Conservation (phyloP, 495 filamentous ascomycete genomes). For the Saxispiralis lemnorum region DNA sequence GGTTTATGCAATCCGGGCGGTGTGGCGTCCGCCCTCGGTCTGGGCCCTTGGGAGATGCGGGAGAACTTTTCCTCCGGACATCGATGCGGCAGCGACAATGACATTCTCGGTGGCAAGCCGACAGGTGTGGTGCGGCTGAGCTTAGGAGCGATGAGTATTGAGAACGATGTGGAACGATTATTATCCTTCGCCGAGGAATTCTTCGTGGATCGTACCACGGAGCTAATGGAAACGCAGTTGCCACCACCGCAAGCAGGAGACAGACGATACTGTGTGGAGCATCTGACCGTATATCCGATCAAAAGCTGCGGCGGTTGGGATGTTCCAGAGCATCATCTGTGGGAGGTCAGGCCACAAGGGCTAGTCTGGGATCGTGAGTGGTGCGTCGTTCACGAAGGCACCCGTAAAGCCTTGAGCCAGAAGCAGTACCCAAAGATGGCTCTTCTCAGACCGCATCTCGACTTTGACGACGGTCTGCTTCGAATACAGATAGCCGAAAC, state of each 20-base stretch:
- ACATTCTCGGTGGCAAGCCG: slow-evolving; percentile 64
- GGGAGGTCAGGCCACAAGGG: slow-evolving; percentile 63
- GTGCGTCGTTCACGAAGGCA: slow-evolving; percentile 75
- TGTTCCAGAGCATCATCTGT: slow-evolving; percentile 44
- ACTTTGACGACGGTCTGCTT: slow-evolving; percentile 43
- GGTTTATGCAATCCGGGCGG: slow-evolving; percentile 86
- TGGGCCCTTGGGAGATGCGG: slow-evolving; percentile 62
- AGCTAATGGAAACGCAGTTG: slow-evolving; percentile 4
- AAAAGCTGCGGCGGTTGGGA: slow-evolving; percentile 69
- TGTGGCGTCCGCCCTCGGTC: slow-evolving; percentile 46
- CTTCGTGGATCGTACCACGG: slow-evolving; percentile 32
- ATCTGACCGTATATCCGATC: slow-evolving; percentile 45
- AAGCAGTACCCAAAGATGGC: slow-evolving; percentile 74
- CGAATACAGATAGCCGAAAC: slow-evolving; percentile 20
- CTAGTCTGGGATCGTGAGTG: slow-evolving; percentile 87
- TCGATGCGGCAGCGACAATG: slow-evolving; percentile 47
- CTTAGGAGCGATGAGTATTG: slow-evolving; percentile 72
- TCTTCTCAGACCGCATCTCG: slow-evolving; percentile 50
- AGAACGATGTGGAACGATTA: slow-evolving; percentile 54
- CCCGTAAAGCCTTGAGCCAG: slow-evolving; percentile 58
- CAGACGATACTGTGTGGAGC: slow-evolving; percentile 19
- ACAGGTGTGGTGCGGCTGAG: slow-evolving; percentile 76
- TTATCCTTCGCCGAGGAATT: slow-evolving; percentile 60
- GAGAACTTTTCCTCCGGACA: slow-evolving; percentile 65
- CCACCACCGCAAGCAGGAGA: too few species aligned